Percentiles rank a stretch among this genome's conserved stretches.
These are phyloP conservation scores for Linaria vulgaris DNA, from an alignment of 257 asterid species.

Conservation along the genomic window DNA sequence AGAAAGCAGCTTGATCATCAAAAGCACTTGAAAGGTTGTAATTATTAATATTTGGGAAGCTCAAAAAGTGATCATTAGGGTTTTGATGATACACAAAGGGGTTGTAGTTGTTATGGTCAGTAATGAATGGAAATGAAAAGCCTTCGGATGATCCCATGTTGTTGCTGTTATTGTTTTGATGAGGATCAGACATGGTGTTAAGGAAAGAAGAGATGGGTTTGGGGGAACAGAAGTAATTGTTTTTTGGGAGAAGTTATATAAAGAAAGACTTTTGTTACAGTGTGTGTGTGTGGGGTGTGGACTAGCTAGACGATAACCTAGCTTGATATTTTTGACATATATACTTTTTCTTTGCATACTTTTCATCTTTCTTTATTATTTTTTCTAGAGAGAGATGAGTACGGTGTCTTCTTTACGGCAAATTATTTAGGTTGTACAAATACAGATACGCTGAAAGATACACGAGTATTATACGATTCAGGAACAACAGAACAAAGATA, in stretches of 20 bases:
- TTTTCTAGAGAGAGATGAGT: too few relatives aligned
- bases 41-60: slow-evolving; percentile 47
- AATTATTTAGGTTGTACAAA: too few relatives aligned
- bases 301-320: slow-evolving; percentile 27
- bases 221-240: slow-evolving; percentile 12
- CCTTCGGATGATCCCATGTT: slow-evolving; percentile 42
- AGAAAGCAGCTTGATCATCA: slow-evolving; percentile 28
- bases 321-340: slow-evolving; percentile 34
- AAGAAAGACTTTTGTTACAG: slow-evolving; percentile 27
- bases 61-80: slow-evolving; percentile 33
- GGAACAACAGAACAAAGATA: too few relatives aligned
- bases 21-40: slow-evolving; percentile 49
- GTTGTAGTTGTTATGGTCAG: slow-evolving; percentile 26
- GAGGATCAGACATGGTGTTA: slow-evolving; percentile 49
- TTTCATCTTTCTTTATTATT: too few relatives aligned
- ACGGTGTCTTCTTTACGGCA: too few relatives aligned
- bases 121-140: slow-evolving; percentile 45
- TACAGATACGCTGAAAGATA: too few relatives aligned
- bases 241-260: slow-evolving; percentile 21
- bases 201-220: slow-evolving; percentile 19
- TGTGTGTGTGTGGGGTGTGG: slow-evolving; percentile 8
- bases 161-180: slow-evolving; percentile 25
- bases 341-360: slow-evolving; percentile 11
- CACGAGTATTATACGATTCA: too few relatives aligned
- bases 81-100: slow-evolving; percentile 39